phyloP scores from a whole-genome alignment of 441 rosid genomes.

The Euphorbia celastroides region DNA sequence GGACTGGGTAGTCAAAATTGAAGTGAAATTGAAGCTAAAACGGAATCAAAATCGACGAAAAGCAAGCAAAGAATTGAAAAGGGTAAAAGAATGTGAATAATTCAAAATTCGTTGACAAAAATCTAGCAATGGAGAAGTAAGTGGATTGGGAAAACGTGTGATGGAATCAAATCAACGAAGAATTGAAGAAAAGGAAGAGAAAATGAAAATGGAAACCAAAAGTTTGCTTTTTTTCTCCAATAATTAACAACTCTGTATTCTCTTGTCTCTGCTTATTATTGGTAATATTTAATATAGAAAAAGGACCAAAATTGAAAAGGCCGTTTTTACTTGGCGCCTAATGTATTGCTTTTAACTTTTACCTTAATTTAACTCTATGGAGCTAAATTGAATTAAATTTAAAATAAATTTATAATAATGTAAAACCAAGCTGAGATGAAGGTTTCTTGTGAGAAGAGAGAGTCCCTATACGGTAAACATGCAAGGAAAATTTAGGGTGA shows the following conservation, averaged over 20 bases:
- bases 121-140: not conserved
- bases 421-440: too few relatives aligned
- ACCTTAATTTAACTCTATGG: too few relatives aligned
- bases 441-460: too few relatives aligned
- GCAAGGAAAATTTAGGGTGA: too few relatives aligned
- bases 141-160: not conserved
- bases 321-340: not conserved
- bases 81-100: not conserved
- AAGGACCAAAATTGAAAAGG: too few relatives aligned
- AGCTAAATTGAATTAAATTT: too few relatives aligned
- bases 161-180: not conserved
- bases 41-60: not conserved
- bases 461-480: too few relatives aligned
- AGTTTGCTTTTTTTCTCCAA: not conserved
- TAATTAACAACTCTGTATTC: not conserved
- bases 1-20: constrained; percentile 5
- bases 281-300: too few relatives aligned
- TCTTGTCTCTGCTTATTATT: not conserved
- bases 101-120: not conserved
- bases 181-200: not conserved
- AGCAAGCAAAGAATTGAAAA: not conserved
- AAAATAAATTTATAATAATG: too few relatives aligned
- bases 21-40: constrained; percentile 1
- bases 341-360: not conserved
- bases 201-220: not conserved